Evolutionary conservation across 2,329 filamentous ascomycete genomes (phyloP).

Genomic region (Trichophyton schoenleinii): DNA sequence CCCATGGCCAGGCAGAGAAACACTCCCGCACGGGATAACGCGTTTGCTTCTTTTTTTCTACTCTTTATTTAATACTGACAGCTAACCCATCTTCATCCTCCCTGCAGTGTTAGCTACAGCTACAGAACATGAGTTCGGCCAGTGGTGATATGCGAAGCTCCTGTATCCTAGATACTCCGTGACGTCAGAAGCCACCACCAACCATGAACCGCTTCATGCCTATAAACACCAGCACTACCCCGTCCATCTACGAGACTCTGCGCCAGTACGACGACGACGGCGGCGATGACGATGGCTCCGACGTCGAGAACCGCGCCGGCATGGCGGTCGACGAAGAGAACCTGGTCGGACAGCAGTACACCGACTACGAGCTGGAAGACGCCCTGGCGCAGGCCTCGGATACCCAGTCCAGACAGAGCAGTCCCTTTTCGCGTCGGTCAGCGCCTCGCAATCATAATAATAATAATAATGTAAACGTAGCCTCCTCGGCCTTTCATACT

Average conservation of each 20-base stretch:
- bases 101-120: background rate
- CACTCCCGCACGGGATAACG: background rate
- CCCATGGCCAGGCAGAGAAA: background rate
- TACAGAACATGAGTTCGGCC: background rate
- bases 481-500: slow-evolving; percentile 16
- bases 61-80: too few species aligned
- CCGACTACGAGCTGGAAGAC: slow-evolving; percentile 46
- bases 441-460: background rate
- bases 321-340: slow-evolving; percentile 40
- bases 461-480: too few species aligned
- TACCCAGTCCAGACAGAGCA: slow-evolving; percentile 37
- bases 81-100: background rate
- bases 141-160: background rate
- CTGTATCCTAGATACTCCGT: slow-evolving; percentile 17
- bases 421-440: slow-evolving; percentile 25
- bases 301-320: slow-evolving; percentile 35
- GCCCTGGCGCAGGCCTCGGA: slow-evolving; percentile 41
- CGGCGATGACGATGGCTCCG: slow-evolving; percentile 27
- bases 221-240: slow-evolving; percentile 25
- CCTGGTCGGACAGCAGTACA: slow-evolving; percentile 36
- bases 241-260: slow-evolving; percentile 20
- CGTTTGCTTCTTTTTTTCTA: too few species aligned
- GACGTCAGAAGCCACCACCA: slow-evolving; percentile 38
- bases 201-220: slow-evolving; percentile 40
- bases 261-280: slow-evolving; percentile 23